phyloP scores from a whole-genome alignment of 768 basidiomycete genomes.

The Calocybe cyanea region DNA sequence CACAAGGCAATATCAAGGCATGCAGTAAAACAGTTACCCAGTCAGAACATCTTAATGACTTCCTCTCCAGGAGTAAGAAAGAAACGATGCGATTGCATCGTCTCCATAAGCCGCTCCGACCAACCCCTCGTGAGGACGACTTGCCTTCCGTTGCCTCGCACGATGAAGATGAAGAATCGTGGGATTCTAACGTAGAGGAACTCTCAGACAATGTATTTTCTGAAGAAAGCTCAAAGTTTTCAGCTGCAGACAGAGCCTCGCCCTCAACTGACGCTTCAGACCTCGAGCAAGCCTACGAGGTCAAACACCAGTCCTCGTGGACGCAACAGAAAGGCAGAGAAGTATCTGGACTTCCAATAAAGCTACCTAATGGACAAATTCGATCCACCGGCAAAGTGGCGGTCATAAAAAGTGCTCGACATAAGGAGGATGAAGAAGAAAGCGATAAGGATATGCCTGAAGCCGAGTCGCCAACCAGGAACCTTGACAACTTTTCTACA shows the following conservation, averaged over 20 bases:
- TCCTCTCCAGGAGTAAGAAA: constrained; percentile 68
- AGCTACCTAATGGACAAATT: constrained; percentile 77
- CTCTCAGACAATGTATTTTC: constrained; percentile 13
- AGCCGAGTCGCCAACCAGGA: constrained; percentile 25
- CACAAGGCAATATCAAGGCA: constrained; percentile 78
- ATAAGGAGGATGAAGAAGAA: constrained; percentile 14
- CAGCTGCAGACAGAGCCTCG: constrained; percentile 20
- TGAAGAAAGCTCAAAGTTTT: constrained; percentile 32
- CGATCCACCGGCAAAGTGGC: constrained; percentile 46
- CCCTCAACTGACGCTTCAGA: constrained; percentile 44
- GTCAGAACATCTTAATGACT: background rate
- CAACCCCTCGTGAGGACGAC: constrained; percentile 44
- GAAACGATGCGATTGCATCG: constrained; percentile 71
- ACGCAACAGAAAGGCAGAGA: constrained; percentile 44
- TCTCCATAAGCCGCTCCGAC: constrained; percentile 54
- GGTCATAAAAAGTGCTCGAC: background rate
- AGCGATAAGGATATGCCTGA: constrained; percentile 24
- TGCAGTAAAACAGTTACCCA: constrained; percentile 17
- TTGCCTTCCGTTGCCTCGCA: constrained; percentile 69
- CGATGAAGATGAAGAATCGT: constrained; percentile 53
- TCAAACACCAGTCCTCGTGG: constrained; percentile 41
- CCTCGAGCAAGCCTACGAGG: constrained; percentile 74
- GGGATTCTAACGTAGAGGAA: constrained; percentile 42
- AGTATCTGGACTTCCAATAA: constrained; percentile 76
- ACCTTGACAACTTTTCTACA: constrained; percentile 70